Conservation (phyloP, 2,329 filamentous ascomycete species). For the Cladosporium cucumerinum region DNA sequence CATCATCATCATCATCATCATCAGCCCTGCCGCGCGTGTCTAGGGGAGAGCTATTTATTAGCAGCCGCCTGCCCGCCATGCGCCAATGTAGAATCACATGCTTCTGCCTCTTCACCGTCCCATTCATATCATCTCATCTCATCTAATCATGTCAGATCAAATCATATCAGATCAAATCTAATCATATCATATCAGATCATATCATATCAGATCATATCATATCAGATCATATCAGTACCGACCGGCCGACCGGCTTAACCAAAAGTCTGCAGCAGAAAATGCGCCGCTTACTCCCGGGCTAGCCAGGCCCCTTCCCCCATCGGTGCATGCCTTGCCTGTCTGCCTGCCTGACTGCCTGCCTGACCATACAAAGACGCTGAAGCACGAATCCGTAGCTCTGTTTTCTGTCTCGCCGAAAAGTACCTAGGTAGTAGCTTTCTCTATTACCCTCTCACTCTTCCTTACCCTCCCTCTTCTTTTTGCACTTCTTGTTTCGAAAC, state of each 20-base stretch:
- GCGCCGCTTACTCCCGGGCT: neutral
- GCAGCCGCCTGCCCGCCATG: neutral
- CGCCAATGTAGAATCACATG: neutral
- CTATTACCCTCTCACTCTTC: neutral
- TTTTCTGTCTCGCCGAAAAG: neutral
- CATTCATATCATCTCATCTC: too few species aligned
- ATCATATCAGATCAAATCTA: too few species aligned
- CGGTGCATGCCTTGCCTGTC: too few species aligned
- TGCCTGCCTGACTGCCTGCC: too few species aligned
- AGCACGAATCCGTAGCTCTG: neutral
- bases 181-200: too few species aligned
- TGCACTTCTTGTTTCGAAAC: neutral
- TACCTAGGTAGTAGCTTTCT: neutral
- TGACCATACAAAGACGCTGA: neutral
- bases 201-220: too few species aligned
- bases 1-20: neutral
- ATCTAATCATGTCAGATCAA: too few species aligned
- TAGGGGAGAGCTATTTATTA: neutral
- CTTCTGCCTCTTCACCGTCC: neutral
- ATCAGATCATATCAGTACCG: too few species aligned
- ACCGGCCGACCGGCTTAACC: slow-evolving; percentile 8
- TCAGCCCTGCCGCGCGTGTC: neutral
- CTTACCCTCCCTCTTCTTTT: neutral
- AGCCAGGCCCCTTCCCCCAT: neutral
- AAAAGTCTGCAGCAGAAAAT: slow-evolving; percentile 10